Evolutionary conservation across 2,329 filamentous ascomycete genomes (phyloP).

Genomic region (Clarireedia hainanense): DNA sequence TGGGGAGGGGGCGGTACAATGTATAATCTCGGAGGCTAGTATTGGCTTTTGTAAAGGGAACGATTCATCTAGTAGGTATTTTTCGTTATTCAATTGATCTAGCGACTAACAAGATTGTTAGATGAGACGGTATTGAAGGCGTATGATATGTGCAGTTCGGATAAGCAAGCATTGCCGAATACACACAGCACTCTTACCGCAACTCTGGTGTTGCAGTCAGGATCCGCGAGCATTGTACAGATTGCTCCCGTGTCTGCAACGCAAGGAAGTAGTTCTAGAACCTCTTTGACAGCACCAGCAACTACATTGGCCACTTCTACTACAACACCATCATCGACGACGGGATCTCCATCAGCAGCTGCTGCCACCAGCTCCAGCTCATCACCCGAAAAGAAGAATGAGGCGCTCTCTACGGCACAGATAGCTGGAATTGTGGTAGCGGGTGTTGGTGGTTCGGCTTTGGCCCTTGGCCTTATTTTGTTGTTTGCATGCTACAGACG

Average conservation of each 20-base stretch:
- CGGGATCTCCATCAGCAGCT: conserved; percentile 4
- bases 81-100: background rate
- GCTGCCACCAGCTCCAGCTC: conserved; percentile 4
- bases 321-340: background rate
- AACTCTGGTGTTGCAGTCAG: conserved; percentile 40
- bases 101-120: conserved; percentile 12
- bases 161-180: conserved; percentile 43
- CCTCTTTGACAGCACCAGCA: conserved; percentile 14
- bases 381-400: conserved; percentile 10
- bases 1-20: conserved; percentile 64
- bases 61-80: conserved; percentile 26
- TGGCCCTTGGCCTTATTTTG: conserved; percentile 41
- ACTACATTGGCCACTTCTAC: conserved; percentile 9
- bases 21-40: conserved; percentile 47
- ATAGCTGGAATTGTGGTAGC: conserved; percentile 53
- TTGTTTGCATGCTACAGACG: conserved; percentile 30
- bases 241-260: conserved; percentile 18
- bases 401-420: conserved; percentile 30
- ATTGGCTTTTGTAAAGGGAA: conserved; percentile 43
- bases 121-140: conserved; percentile 41
- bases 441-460: conserved; percentile 38
- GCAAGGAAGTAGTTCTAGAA: conserved; percentile 8
- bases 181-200: conserved; percentile 53
- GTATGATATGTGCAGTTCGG: conserved; percentile 50
- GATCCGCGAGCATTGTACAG: conserved; percentile 31